phyloP scores from a whole-genome alignment of 768 basidiomycete species.

The Ramaria rubella region DNA sequence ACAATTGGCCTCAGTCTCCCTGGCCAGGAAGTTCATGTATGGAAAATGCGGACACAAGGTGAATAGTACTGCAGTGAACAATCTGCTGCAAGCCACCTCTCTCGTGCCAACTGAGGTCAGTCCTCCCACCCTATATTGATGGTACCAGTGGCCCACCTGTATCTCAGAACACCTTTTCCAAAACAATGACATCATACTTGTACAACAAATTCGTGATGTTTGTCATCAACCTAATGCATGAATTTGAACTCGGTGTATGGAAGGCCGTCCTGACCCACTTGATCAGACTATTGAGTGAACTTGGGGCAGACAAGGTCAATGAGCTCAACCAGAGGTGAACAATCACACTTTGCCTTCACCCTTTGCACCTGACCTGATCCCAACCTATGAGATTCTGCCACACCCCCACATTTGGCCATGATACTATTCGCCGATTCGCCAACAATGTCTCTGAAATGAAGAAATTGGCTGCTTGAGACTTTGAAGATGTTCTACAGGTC shows the following conservation, averaged over 20 bases:
- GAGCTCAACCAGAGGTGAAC: constrained; percentile 18
- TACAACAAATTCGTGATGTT: constrained; percentile 25
- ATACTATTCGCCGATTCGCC: constrained; percentile 31
- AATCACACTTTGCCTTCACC: background rate
- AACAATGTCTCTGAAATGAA: constrained; percentile 31
- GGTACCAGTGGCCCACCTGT: constrained; percentile 9
- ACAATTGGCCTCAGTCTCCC: constrained; percentile 8
- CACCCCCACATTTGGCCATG: constrained; percentile 27
- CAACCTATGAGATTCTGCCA: constrained; percentile 23
- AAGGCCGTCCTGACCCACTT: constrained; percentile 33
- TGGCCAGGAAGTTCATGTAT: constrained; percentile 24
- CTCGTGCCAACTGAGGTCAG: constrained; percentile 27
- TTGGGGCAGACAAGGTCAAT: constrained; percentile 15
- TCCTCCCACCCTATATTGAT: background rate
- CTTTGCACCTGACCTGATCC: background rate
- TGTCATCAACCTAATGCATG: constrained; percentile 33
- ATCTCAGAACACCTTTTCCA: constrained; percentile 32
- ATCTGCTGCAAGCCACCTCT: constrained; percentile 22
- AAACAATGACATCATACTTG: constrained; percentile 14
- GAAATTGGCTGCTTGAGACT: constrained; percentile 33
- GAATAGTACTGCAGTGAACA: constrained; percentile 22
- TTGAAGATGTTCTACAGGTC: constrained; percentile 39
- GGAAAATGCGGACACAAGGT: constrained; percentile 21
- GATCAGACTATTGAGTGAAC: constrained; percentile 25
- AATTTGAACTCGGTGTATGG: constrained; percentile 36